Conservation (phyloP, 352 stramenopile species). For the Hyphochytrium catenoides region DNA sequence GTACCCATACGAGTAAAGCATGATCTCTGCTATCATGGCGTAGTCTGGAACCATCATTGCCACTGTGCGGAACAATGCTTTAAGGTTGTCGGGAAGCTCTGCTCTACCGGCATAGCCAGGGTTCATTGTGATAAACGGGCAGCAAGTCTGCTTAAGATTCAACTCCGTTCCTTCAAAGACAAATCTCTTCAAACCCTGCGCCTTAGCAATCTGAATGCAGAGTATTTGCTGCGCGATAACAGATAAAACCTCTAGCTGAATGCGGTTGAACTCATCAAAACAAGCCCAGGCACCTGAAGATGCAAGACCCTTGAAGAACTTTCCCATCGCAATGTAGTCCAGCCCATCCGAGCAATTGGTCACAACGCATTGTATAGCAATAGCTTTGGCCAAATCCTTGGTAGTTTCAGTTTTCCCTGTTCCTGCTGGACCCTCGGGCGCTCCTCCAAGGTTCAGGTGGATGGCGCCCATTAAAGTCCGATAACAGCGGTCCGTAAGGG, state of each 20-base stretch:
- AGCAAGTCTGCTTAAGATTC: constrained; percentile 63
- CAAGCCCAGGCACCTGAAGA: constrained; percentile 68
- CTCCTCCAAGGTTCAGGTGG: constrained; percentile 65
- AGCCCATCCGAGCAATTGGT: constrained; percentile 71
- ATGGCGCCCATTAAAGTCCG: constrained; percentile 70
- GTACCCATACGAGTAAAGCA: constrained; percentile 79
- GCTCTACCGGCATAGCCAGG: constrained; percentile 59
- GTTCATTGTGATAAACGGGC: constrained; percentile 81
- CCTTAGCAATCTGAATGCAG: constrained; percentile 63
- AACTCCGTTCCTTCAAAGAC: constrained; percentile 70
- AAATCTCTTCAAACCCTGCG: constrained; percentile 44
- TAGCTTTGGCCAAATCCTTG: constrained; percentile 70
- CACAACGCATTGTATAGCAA: constrained; percentile 76
- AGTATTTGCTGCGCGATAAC: constrained; percentile 78
- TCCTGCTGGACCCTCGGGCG: constrained; percentile 59
- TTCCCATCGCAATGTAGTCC: constrained; percentile 74
- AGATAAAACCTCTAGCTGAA: constrained; percentile 71
- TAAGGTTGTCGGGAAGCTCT: constrained; percentile 74
- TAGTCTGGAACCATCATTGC: constrained; percentile 85
- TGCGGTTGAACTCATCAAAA: constrained; percentile 81
- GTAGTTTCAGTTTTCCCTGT: constrained; percentile 78
- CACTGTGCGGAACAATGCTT: constrained; percentile 71
- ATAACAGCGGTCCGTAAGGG: constrained; percentile 70
- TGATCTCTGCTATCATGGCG: constrained; percentile 78
- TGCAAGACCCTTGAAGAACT: constrained; percentile 78